These are phyloP conservation scores for Aspergillus egyptiacus DNA, from an alignment of 495 filamentous ascomycete species.

Conservation along the genomic window DNA sequence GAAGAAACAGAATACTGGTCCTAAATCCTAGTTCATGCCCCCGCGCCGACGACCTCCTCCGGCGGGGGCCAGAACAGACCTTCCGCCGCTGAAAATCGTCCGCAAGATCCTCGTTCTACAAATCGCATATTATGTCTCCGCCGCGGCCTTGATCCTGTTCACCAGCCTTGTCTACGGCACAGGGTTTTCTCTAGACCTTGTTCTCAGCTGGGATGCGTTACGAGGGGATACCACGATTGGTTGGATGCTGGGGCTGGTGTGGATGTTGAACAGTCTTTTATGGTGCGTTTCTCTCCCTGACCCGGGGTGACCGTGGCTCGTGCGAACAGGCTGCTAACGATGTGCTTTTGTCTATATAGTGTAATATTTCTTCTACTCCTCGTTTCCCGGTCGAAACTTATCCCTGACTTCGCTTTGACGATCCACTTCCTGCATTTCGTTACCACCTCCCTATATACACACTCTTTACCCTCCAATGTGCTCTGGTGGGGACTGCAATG, in stretches of 20 bases:
- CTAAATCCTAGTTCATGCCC: slow-evolving; percentile 54
- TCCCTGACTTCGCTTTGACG: slow-evolving; percentile 89
- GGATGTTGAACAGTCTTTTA: slow-evolving; percentile 70
- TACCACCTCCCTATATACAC: slow-evolving; percentile 67
- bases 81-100: slow-evolving; percentile 78
- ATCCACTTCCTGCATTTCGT: slow-evolving; percentile 83
- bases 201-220: slow-evolving; percentile 76
- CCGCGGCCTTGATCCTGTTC: slow-evolving; percentile 77
- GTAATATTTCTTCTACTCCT: slow-evolving; percentile 73
- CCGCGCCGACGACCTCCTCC: slow-evolving; percentile 73
- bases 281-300: slow-evolving; percentile 51
- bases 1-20: background rate
- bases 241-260: slow-evolving; percentile 85
- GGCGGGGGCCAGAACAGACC: slow-evolving; percentile 71
- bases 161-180: slow-evolving; percentile 76
- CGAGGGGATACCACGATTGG: slow-evolving; percentile 86
- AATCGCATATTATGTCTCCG: slow-evolving; percentile 69
- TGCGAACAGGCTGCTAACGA: background rate
- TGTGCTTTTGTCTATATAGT: too few relatives aligned
- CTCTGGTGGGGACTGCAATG: slow-evolving; percentile 87
- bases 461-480: slow-evolving; percentile 60
- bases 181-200: slow-evolving; percentile 59
- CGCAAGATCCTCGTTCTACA: slow-evolving; percentile 87
- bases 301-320: background rate
- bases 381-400: slow-evolving; percentile 80